Conservation (phyloP, 345 rosid species). For the Arabidopsis thaliana region TAIR10.1 NC_003071.7:14675001-14675500, state of each 20-base stretch:
- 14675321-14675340: neutral
- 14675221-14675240: conserved; percentile 2
- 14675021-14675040: conserved; percentile 79
- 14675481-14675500: too few species aligned
- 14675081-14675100: conserved; percentile 83
- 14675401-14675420: neutral
- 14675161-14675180: conserved; percentile 70
- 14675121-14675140: conserved; percentile 76
- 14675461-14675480: neutral
- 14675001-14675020: conserved; percentile 84
- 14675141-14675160: conserved; percentile 72
- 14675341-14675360: neutral
- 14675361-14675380: neutral
- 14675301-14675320: neutral
- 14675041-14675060: conserved; percentile 60
- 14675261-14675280: conserved; percentile 1
- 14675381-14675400: neutral
- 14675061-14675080: conserved; percentile 58
- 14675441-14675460: neutral
- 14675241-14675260: neutral
- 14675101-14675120: conserved; percentile 80
- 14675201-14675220: conserved; percentile 72
- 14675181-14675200: conserved; percentile 72
- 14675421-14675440: neutral
- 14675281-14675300: conserved; percentile 5